Conservation (phyloP, 495 filamentous ascomycete species). For the Viridothelium virens region DNA sequence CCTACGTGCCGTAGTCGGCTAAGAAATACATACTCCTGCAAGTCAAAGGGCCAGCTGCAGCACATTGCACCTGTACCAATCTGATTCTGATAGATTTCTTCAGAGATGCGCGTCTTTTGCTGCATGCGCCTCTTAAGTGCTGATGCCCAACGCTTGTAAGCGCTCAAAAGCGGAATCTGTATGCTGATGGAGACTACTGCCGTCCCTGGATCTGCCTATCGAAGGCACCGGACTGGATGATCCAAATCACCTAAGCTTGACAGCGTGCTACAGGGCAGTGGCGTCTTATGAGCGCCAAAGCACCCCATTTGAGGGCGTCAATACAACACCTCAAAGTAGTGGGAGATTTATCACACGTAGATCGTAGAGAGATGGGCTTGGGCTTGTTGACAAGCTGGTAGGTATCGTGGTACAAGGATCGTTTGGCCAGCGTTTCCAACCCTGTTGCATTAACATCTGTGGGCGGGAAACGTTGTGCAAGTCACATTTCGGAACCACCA, state of each 20-base stretch:
- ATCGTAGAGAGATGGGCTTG: background rate
- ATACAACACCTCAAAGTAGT: background rate
- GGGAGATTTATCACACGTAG: background rate
- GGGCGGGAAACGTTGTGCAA: conserved; percentile 8
- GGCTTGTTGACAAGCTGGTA: conserved; percentile 1
- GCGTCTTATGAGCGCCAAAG: too few relatives aligned
- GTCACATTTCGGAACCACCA: background rate
- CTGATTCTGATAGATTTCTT: background rate
- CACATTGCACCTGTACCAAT: conserved; percentile 8
- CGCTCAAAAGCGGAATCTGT: background rate
- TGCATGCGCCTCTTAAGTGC: conserved; percentile 1
- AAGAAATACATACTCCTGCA: background rate
- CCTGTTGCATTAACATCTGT: conserved; percentile 6
- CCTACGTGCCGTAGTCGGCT: background rate
- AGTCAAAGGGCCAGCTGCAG: conserved; percentile 8
- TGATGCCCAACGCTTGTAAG: conserved; percentile 8
- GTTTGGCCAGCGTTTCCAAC: conserved; percentile 5
- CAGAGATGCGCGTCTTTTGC: background rate
- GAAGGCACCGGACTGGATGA: too few relatives aligned
- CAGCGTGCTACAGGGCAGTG: too few relatives aligned
- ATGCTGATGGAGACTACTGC: background rate
- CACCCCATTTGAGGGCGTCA: too few relatives aligned
- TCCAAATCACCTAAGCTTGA: too few relatives aligned
- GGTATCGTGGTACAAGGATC: conserved; percentile 9
- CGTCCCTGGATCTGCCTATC: background rate